Conservation (phyloP, 1,139 yeast genomes). For the Magnusiomyces fungicola region DNA sequence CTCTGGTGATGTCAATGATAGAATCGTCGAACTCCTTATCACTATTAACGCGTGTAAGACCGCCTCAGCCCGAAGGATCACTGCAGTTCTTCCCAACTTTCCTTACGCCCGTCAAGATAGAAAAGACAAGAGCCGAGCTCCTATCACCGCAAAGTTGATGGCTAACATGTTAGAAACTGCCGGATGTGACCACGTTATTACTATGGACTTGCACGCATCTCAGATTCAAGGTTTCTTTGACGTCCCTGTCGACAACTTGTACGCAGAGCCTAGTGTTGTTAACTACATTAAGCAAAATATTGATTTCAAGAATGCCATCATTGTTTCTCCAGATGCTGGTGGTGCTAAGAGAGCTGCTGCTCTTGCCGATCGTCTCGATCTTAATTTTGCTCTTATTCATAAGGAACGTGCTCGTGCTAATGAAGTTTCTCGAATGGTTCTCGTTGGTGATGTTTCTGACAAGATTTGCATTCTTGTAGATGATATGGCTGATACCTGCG, state of each 20-base stretch:
- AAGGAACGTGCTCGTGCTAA: constrained; percentile 94
- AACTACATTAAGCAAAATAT: constrained; percentile 75
- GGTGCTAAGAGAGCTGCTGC: constrained; percentile 95
- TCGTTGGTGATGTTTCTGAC: constrained; percentile 89
- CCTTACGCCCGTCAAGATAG: constrained; percentile 98
- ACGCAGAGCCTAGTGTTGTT: constrained; percentile 92
- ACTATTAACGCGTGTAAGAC: constrained; percentile 95
- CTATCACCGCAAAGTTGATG: constrained; percentile 92
- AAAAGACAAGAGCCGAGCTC: constrained; percentile 94
- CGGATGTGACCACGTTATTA: constrained; percentile 93
- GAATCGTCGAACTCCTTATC: constrained; percentile 76
- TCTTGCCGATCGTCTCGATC: constrained; percentile 83
- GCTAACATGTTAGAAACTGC: constrained; percentile 94
- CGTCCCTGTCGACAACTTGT: constrained; percentile 92
- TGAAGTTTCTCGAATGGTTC: constrained; percentile 89
- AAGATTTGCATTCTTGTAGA: constrained; percentile 88
- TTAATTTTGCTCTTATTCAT: constrained; percentile 95
- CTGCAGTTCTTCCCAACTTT: constrained; percentile 91
- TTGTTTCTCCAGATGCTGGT: constrained; percentile 97
- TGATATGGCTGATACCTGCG: constrained; percentile 99
- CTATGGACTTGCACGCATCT: constrained; percentile 96
- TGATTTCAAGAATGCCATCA: constrained; percentile 61
- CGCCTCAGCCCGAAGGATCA: constrained; percentile 90
- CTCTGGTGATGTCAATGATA: constrained; percentile 81
- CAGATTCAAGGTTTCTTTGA: constrained; percentile 97